Percentiles rank a stretch among this genome's conserved stretches.
phyloP scores from a whole-genome alignment of 192 early-diverging fungal species.

The Pilaira anomala region DNA sequence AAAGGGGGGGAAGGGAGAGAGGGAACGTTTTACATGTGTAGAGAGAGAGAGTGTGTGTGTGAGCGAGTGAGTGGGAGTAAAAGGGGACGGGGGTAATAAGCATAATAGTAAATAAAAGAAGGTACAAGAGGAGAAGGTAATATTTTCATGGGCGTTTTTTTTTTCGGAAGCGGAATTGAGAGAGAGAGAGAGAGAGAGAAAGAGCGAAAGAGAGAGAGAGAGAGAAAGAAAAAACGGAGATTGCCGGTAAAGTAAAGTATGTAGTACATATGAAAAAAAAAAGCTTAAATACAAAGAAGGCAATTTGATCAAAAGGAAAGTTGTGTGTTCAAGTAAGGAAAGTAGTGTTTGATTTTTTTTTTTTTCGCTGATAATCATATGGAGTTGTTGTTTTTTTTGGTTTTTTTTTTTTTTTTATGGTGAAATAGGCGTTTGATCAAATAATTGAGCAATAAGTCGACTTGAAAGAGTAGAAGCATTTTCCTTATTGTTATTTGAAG shows the following conservation, averaged over 20 bases:
- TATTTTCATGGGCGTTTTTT: too few relatives aligned
- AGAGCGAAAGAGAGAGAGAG: neutral
- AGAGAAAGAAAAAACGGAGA: neutral
- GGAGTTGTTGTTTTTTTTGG: neutral
- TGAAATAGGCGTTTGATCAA: constrained; percentile 25
- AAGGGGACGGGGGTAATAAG: too few relatives aligned
- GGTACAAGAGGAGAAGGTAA: too few relatives aligned
- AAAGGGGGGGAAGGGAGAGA: too few relatives aligned
- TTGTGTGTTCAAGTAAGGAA: constrained; percentile 3
- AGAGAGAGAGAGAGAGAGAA: too few relatives aligned
- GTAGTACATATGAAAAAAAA: neutral
- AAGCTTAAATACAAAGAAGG: neutral
- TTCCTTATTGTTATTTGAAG: constrained; percentile 23
- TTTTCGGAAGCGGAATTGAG: too few relatives aligned
- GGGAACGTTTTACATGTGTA: neutral
- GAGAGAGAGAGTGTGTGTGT: neutral
- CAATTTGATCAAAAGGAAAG: neutral
- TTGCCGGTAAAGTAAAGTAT: neutral
- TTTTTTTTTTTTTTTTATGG: constrained; percentile 14
- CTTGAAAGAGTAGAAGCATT: constrained; percentile 18
- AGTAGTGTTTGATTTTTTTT: neutral
- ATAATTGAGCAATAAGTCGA: constrained; percentile 24
- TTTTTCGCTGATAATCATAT: neutral
- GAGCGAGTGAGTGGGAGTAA: too few relatives aligned
- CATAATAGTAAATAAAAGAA: too few relatives aligned